Evolutionary conservation across 768 basidiomycete species (phyloP).

Genomic region (Amanita molliuscula): DNA sequence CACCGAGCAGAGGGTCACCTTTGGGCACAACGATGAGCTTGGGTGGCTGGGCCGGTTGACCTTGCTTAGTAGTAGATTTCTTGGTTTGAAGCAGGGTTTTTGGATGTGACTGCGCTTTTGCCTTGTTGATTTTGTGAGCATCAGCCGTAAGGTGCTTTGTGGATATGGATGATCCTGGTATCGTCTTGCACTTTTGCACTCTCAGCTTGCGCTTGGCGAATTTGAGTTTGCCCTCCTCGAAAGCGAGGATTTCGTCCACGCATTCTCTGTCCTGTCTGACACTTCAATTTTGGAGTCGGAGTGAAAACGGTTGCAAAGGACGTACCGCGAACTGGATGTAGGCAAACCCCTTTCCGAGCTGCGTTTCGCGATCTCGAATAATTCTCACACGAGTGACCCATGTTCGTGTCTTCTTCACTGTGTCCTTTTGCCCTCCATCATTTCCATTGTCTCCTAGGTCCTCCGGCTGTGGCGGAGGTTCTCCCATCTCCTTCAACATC

Average conservation of each 20-base stretch:
- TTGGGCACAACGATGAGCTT: slow-evolving; percentile 39
- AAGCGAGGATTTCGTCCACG: slow-evolving; percentile 84
- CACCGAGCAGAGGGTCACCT: slow-evolving; percentile 77
- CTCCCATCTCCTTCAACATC: slow-evolving; percentile 60
- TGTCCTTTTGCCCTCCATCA: slow-evolving; percentile 14
- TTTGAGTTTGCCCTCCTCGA: slow-evolving; percentile 69
- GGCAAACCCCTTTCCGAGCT: slow-evolving; percentile 91
- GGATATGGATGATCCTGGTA: slow-evolving; percentile 29
- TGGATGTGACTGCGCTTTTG: slow-evolving; percentile 5
- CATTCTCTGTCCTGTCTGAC: slow-evolving; percentile 68
- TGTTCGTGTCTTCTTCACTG: slow-evolving; percentile 25
- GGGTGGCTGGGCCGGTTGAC: slow-evolving; percentile 7
- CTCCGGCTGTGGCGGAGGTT: slow-evolving; percentile 23
- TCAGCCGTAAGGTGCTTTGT: slow-evolving; percentile 15
- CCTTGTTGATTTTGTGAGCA: slow-evolving; percentile 11
- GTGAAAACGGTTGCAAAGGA: slow-evolving; percentile 9
- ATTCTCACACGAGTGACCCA: slow-evolving; percentile 87
- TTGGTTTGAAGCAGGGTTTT: slow-evolving; percentile 3
- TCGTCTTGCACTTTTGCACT: slow-evolving; percentile 83
- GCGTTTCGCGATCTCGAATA: slow-evolving; percentile 82
- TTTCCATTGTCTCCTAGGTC: slow-evolving; percentile 18
- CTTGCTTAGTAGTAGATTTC: slow-evolving; percentile 11
- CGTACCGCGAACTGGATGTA: slow-evolving; percentile 83
- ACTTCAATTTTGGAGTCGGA: neutral
- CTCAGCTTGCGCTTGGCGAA: slow-evolving; percentile 91